Evolutionary conservation across 805 yeast genomes (phyloP), one percentile per base, ranked within the genome.

Genomic region (Wickerhamiella qilinensis): DNA sequence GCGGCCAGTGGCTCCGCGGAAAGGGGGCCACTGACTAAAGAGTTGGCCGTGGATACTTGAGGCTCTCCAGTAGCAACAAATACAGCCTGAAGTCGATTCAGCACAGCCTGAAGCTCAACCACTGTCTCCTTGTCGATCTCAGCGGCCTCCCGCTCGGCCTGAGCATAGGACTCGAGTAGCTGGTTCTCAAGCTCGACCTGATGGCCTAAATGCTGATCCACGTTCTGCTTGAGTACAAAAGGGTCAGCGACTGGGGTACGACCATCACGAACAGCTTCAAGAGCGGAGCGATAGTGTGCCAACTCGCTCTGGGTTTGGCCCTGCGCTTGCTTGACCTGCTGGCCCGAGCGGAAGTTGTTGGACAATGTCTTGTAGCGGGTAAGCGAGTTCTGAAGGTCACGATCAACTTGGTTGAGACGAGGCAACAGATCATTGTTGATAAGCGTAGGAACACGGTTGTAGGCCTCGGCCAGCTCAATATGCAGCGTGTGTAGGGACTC

Each of bases 121-220:
- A 79, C 83, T 18, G 91, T 91, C 43, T 84, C 88, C 50, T 80
- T 75, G 55, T 80, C 98, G 45, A 91, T 68, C 54, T 85, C 91
- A 41, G 77, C 75, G 36, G 94, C 95, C 1, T 94, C 78, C 28
- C 73, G 72, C 62, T 88, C 94, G 47, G 86, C 67, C 58, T 88
- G 86, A 47, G 75, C 66, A 55, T 71, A 88, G 0, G 96, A 94
- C 55, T 86, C 94, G 53, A 84, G 83, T 35, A 88, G 64, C 51
- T 76, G 79, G 57, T 78, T 79, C 56, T 88, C 96, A 58, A 84
- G 95, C 16, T 68, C 67, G 33, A 88, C 58, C 55, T 84, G 94
- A 47, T 69, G 71, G 49, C 70, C 76, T 51, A 91, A 71, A 56
- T 79, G 88, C 53, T 73, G 68, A 49, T 88, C 94, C 46, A 88